Percentiles rank a stretch among this genome's conserved stretches.
Evolutionary conservation across 768 basidiomycete species (phyloP).

Genomic region (Pulveroboletus ravenelii): DNA sequence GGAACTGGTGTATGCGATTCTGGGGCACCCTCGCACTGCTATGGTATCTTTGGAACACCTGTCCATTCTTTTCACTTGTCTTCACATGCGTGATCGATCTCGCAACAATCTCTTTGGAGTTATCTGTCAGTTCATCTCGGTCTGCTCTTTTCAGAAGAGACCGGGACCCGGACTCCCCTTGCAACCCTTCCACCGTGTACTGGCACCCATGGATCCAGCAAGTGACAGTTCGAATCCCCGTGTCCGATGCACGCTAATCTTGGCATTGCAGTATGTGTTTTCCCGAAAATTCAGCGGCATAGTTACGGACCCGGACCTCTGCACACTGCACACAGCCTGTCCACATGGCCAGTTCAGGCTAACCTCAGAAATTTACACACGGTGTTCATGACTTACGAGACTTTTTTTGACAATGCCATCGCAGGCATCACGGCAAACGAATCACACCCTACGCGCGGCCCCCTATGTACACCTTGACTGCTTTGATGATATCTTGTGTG

Average conservation of each 20-base stretch:
- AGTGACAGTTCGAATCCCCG: neutral
- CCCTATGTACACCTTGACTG: too few relatives aligned
- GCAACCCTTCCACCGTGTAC: neutral
- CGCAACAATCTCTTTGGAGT: neutral
- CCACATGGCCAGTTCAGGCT: neutral
- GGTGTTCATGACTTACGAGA: neutral
- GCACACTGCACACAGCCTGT: slow-evolving; percentile 3
- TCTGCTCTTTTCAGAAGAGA: neutral
- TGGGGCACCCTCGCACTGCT: neutral
- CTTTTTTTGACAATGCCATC: neutral
- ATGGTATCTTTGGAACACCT: too few relatives aligned
- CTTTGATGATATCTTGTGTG: neutral
- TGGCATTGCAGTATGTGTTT: neutral
- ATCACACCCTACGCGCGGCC: neutral
- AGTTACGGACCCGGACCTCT: neutral
- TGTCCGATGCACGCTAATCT: slow-evolving; percentile 6
- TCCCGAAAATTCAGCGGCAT: neutral
- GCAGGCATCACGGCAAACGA: neutral
- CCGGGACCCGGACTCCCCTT: neutral
- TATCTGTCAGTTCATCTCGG: too few relatives aligned
- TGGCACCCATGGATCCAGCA: neutral
- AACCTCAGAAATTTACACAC: neutral
- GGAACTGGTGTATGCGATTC: neutral
- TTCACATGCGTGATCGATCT: neutral
- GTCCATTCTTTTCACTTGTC: neutral